Evolutionary conservation across 495 filamentous ascomycete species (phyloP).

Genomic region (Hyphodiscus hymeniophilus): DNA sequence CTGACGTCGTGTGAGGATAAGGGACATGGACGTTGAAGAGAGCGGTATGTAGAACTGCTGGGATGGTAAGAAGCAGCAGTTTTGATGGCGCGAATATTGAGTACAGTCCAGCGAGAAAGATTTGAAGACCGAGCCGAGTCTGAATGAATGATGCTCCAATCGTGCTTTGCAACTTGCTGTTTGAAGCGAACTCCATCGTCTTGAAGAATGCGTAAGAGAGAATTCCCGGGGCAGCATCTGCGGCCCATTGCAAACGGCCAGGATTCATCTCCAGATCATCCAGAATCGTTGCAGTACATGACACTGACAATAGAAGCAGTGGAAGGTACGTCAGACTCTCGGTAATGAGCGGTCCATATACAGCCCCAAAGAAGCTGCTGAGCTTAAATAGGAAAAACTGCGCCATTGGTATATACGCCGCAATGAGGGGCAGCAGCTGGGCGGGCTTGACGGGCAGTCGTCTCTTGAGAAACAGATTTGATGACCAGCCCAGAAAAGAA

Average conservation of each 20-base stretch:
- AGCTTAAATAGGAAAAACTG: slow-evolving; percentile 59
- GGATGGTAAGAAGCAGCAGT: slow-evolving; percentile 53
- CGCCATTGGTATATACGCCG: slow-evolving; percentile 62
- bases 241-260: slow-evolving; percentile 36
- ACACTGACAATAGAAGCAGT: slow-evolving; percentile 57
- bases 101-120: slow-evolving; percentile 55
- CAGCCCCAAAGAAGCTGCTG: slow-evolving; percentile 56
- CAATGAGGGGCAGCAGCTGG: slow-evolving; percentile 54
- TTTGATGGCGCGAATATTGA: slow-evolving; percentile 59
- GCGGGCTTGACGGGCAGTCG: slow-evolving; percentile 32
- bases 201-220: slow-evolving; percentile 59
- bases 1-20: slow-evolving; percentile 37
- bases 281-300: slow-evolving; percentile 53
- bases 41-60: slow-evolving; percentile 61
- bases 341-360: slow-evolving; percentile 65
- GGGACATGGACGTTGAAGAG: slow-evolving; percentile 65
- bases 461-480: slow-evolving; percentile 40
- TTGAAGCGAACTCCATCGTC: slow-evolving; percentile 42
- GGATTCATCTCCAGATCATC: slow-evolving; percentile 49
- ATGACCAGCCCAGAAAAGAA: slow-evolving; percentile 54
- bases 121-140: slow-evolving; percentile 62
- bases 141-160: slow-evolving; percentile 56
- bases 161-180: slow-evolving; percentile 39
- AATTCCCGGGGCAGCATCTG: slow-evolving; percentile 50
- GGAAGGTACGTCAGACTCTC: slow-evolving; percentile 66